Base-by-base conservation (phyloP, 306 rosid species). In the Amphicarpaea edgeworthii region DNA sequence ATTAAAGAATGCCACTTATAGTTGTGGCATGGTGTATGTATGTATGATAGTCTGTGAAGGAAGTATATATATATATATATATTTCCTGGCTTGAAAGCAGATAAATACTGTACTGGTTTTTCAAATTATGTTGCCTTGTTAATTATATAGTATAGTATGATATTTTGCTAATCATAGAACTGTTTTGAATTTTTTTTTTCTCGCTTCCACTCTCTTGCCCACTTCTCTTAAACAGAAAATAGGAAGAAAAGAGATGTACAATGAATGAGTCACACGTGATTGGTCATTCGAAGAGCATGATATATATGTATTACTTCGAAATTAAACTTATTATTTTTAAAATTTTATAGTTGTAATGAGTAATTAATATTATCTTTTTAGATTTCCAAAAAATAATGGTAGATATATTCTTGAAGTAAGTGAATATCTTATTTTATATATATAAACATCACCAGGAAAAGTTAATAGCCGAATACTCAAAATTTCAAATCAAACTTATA, bases 1-100 rank as follows among this genome's bases (percentile, higher is more conserved):
- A n/a, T 79, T 37, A 51, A 34, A 50, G 41, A 66, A 59, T 57
- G 76, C 66, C 61, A 74, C 65, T 60, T 50, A 61, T 75, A 28
- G 54, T 41, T 76, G 78, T 70, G 65, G 76, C 15, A 43, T n/a
- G n/a, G n/a, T n/a, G n/a, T n/a, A n/a, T 76, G 68, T 70, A 34
- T 68, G 30, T 32, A 8, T 38, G 19, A 37, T 76, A 64, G 55
- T 54, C 37, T 54, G 75, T 77, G 61, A 57, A 66, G 67, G 20
- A 55, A 68, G 40, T n/a, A n/a, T n/a, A n/a, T n/a, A n/a, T n/a
- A n/a, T n/a, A n/a, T n/a, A n/a, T n/a, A 1, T 38, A 47, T 14
- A 42, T 67, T 37, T 75, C 51, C 58, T 8, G 20, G 80, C 38
- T 74, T 68, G 19, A 38, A 59, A 47, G 45, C 17, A 24, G 59